Conservation (phyloP, 768 basidiomycete genomes). For the Suillus lakei region DNA sequence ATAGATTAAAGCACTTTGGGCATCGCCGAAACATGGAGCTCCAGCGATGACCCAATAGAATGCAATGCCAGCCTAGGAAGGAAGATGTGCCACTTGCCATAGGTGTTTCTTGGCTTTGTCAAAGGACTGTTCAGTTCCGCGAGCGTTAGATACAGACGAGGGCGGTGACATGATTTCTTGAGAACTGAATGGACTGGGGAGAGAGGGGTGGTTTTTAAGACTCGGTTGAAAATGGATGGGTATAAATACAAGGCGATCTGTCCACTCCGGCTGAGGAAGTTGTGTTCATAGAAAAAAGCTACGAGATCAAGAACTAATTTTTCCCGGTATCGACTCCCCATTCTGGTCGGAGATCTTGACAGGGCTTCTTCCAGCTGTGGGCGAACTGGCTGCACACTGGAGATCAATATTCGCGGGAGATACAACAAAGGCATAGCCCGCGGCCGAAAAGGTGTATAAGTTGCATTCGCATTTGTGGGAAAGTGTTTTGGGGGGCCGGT, state of each 20-base stretch:
- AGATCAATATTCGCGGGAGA: slow-evolving; percentile 43
- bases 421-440: slow-evolving; percentile 37
- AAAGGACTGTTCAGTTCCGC: slow-evolving; percentile 35
- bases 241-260: slow-evolving; percentile 33
- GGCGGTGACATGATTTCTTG: slow-evolving; percentile 29
- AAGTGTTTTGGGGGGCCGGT: slow-evolving; percentile 29
- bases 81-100: slow-evolving; percentile 31
- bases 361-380: slow-evolving; percentile 33
- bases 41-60: slow-evolving; percentile 7
- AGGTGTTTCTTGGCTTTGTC: slow-evolving; percentile 42
- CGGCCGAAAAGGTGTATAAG: slow-evolving; percentile 35
- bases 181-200: slow-evolving; percentile 24
- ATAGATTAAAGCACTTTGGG: slow-evolving; percentile 7
- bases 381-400: slow-evolving; percentile 24
- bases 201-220: slow-evolving; percentile 27
- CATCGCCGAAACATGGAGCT: neutral
- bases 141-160: slow-evolving; percentile 18
- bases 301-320: slow-evolving; percentile 44
- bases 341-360: slow-evolving; percentile 43
- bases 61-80: slow-evolving; percentile 8
- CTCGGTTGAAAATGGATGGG: slow-evolving; percentile 28
- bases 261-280: slow-evolving; percentile 35
- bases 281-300: slow-evolving; percentile 43
- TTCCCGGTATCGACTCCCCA: slow-evolving; percentile 40
- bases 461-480: slow-evolving; percentile 34